Percentiles rank a stretch among this genome's conserved stretches.
These are phyloP conservation scores for Exophiala oligosperma DNA, from an alignment of 2,329 filamentous ascomycete genomes.

Conservation along the genomic window DNA sequence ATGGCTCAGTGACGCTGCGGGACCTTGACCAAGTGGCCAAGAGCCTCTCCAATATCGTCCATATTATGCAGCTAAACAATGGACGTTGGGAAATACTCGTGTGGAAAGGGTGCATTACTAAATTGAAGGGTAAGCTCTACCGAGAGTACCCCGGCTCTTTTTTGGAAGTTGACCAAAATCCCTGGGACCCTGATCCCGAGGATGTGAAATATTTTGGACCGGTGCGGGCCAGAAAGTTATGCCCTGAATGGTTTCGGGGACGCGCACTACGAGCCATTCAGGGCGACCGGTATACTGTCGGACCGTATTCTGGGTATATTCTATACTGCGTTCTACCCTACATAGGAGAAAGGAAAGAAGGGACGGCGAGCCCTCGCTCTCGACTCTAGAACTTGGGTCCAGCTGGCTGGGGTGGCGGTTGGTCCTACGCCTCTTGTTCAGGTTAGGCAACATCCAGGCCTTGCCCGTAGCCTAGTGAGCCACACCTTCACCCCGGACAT, in stretches of 20 bases:
- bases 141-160: not conserved
- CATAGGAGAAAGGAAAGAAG: not conserved
- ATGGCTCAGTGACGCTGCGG: not conserved
- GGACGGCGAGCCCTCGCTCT: not conserved
- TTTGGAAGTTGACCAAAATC: not conserved
- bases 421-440: not conserved
- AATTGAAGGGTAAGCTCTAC: conserved; percentile 2
- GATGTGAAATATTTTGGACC: conserved; percentile 2
- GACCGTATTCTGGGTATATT: not conserved
- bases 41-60: not conserved
- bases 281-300: not conserved
- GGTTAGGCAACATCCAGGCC: not conserved
- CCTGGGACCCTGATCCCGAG: conserved; percentile 3
- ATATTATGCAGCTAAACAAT: conserved; percentile 4
- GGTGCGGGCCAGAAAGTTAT: conserved; percentile 1
- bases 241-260: not conserved
- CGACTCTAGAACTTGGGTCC: not conserved
- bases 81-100: conserved; percentile 1
- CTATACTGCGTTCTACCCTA: not conserved
- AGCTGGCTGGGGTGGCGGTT: not conserved
- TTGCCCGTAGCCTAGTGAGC: not conserved
- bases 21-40: not conserved
- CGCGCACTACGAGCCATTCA: not conserved
- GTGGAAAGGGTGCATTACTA: conserved; percentile 2
- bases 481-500: not conserved